Percentiles rank a stretch among this genome's conserved stretches.
Evolutionary conservation across 208 protist species (phyloP).

Genomic region (Trypanosoma cruzi): DNA sequence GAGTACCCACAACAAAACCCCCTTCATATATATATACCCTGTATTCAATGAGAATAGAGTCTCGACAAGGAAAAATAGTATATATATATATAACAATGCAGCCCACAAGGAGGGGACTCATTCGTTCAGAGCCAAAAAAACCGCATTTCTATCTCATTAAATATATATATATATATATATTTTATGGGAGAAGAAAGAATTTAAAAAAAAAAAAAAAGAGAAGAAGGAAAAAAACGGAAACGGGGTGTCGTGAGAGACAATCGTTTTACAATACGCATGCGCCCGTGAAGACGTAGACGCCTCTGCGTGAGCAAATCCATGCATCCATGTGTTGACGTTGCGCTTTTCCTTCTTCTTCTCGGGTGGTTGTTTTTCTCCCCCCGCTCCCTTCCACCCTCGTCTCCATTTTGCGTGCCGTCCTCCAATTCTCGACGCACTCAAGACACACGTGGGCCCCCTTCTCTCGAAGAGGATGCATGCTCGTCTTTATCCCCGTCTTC

Average conservation of each 20-base stretch:
- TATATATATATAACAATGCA: neutral
- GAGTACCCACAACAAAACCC: too few relatives aligned
- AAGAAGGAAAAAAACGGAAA: neutral
- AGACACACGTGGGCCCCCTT: neutral
- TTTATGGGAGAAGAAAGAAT: neutral
- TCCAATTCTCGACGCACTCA: neutral
- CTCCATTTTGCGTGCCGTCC: neutral
- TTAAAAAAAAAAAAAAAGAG: neutral
- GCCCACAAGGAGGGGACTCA: neutral
- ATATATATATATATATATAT: too few relatives aligned
- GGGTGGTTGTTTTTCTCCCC: too few relatives aligned
- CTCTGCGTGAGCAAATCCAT: too few relatives aligned
- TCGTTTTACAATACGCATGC: neutral
- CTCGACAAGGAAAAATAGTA: neutral
- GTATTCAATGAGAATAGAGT: too few relatives aligned
- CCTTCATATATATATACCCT: too few relatives aligned
- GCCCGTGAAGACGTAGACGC: neutral
- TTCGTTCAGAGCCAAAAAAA: neutral
- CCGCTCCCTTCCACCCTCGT: too few relatives aligned
- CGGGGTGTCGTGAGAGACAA: neutral
- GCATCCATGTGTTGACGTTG: too few relatives aligned
- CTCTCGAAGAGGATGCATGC: neutral
- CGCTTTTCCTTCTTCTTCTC: too few relatives aligned
- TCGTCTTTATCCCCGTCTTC: conserved; percentile 24
- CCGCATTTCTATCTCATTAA: neutral